Percentiles rank a stretch among this genome's conserved stretches.
These are phyloP conservation scores for Leucosporidium scottii DNA, from an alignment of 768 basidiomycete species.

Conservation along the genomic window DNA sequence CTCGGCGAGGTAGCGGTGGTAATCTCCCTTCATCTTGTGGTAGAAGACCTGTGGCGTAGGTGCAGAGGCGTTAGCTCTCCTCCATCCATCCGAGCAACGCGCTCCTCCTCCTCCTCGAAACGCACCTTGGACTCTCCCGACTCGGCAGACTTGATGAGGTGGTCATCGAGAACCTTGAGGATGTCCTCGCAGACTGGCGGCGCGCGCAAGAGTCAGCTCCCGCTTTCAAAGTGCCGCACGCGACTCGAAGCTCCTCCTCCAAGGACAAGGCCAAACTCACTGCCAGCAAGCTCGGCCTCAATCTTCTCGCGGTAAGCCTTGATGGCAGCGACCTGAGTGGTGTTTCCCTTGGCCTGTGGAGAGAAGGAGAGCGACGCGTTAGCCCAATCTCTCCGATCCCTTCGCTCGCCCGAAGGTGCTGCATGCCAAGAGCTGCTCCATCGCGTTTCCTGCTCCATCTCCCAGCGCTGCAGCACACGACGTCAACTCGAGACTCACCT, in stretches of 20 bases:
- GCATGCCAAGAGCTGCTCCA: background rate
- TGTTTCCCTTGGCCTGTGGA: slow-evolving; percentile 72
- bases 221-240: background rate
- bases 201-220: background rate
- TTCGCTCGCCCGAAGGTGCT: background rate
- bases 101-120: slow-evolving; percentile 47
- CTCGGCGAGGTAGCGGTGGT: slow-evolving; percentile 97
- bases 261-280: slow-evolving; percentile 1
- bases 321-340: slow-evolving; percentile 90
- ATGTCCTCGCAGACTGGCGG: slow-evolving; percentile 80
- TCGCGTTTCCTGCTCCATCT: slow-evolving; percentile 13
- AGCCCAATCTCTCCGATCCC: too few species aligned
- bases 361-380: background rate
- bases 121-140: slow-evolving; percentile 98
- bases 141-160: slow-evolving; percentile 92
- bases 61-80: slow-evolving; percentile 3
- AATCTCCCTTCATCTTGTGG: slow-evolving; percentile 84
- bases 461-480: background rate
- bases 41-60: slow-evolving; percentile 22
- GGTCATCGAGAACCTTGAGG: slow-evolving; percentile 92
- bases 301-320: slow-evolving; percentile 98
- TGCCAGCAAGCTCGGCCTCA: slow-evolving; percentile 90
- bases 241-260: background rate
- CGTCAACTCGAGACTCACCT: slow-evolving; percentile 41
- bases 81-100: background rate